Base-by-base conservation (phyloP, 2,329 filamentous ascomycete species). In the Geosmithia morbida region DNA sequence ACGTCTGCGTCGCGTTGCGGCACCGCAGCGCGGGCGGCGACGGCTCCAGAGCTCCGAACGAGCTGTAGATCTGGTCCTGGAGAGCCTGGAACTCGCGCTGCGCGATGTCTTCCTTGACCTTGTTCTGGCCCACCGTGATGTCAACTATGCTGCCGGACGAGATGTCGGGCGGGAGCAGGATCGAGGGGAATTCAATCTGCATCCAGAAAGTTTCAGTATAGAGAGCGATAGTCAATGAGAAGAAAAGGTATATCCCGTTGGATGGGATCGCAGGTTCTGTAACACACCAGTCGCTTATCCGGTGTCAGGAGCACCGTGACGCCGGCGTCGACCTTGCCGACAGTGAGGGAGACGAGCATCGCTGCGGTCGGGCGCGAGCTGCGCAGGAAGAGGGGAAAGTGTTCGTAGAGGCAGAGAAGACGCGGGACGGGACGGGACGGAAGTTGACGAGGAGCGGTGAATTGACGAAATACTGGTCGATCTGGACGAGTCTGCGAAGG, bases 261-360 rank as follows among this genome's bases (percentile, higher is more conserved):
- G 30, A 20, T 30, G 45, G 19, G 44, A 18, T 14, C 39, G 44
- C 6, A 29, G 47, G n/a, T 48, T 51, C 43, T n/a, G n/a, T n/a
- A 51, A 66, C 82, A 60, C 79, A 96, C 90, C 58, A 98, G 76
- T 62, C 92, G 83, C 68, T 97, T 97, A 67, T 98, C 92, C 62
- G 94, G 85, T 44, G 92, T 98, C 60, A 98, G 72, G 48, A 98
- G 82, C 52, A 98, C 92, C 45, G 92, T 94, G 62, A 98, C 90
- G 67, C 92, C 92, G 59, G 92, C 92, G 68, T 98, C 92, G 68
- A 98, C 92, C 72, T 98, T 98, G 73, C 92, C 92, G 67, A 98
- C 92, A 46, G 90, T 97, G 62, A 98, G 77, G 55, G 92, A 97
- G 68, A 98, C 87, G 61, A 97, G 77, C 92, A 98, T 97, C 46